Conservation (phyloP, 805 yeast genomes). For the Blastobotrys terrestris region DNA sequence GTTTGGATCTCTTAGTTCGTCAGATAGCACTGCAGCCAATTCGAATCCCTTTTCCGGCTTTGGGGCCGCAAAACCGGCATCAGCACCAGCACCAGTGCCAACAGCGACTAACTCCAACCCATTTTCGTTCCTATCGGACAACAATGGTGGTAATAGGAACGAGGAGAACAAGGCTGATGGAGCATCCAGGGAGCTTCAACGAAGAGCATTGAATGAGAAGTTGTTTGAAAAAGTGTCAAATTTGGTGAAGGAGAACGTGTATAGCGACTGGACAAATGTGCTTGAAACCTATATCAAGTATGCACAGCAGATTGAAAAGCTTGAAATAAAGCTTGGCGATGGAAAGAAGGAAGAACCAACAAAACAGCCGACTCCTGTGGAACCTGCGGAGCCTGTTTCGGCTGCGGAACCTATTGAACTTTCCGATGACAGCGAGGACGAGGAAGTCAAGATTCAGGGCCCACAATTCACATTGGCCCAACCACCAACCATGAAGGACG, state of each 20-base stretch:
- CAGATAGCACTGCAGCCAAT: background rate
- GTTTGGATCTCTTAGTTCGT: conserved; percentile 1
- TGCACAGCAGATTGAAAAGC: conserved; percentile 34
- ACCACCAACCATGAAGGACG: conserved; percentile 44
- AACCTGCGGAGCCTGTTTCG: conserved; percentile 9
- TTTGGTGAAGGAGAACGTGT: conserved; percentile 7
- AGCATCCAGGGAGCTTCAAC: background rate
- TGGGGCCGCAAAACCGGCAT: background rate
- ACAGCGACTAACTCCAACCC: conserved; percentile 6
- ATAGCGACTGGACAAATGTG: conserved; percentile 45
- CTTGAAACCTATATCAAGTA: conserved; percentile 55
- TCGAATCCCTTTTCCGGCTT: background rate
- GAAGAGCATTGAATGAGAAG: conserved; percentile 57
- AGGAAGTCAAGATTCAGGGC: conserved; percentile 58
- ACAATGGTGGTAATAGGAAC: background rate
- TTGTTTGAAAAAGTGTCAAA: conserved; percentile 43
- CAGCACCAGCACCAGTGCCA: conserved; percentile 1
- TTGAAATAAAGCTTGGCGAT: conserved; percentile 2
- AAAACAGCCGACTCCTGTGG: background rate
- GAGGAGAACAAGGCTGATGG: too few species aligned
- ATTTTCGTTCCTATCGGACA: conserved; percentile 4
- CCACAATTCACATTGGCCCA: conserved; percentile 52
- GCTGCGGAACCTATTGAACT: conserved; percentile 20
- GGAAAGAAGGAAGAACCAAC: background rate
- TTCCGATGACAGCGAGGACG: conserved; percentile 49